Evolutionary conservation across 2,329 filamentous ascomycete species (phyloP), one percentile per base, ranked within the genome.

Genomic region (Fusarium sublunatum): DNA sequence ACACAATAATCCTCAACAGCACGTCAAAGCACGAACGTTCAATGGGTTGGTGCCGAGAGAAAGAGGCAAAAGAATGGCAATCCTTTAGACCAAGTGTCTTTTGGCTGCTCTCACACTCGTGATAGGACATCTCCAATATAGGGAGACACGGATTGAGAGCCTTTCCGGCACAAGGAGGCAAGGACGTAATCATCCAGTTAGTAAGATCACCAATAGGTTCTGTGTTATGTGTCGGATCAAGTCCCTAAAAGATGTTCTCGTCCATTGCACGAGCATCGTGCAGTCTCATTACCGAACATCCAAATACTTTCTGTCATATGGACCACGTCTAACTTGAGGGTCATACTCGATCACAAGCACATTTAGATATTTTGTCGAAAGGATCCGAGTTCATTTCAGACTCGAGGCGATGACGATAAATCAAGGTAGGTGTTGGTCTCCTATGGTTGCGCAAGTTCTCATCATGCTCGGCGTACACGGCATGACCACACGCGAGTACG

Each of bases 391-490:
- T 11, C 35, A 35, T 7, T 22, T 9, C 24, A 26, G 29, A 29
- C 3, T 32, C 15, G 15, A 47, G 9, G 25, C 32, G 38, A 22
- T 26, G 19, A 43, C 24, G 32, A 34, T 29, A 44, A 24, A 31
- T 22, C n/a, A 19, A 25, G 43, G 15, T 32, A 19, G 10, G 10
- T 29, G 10, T 12, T 32, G 24, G 31, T 47, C 38, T n/a, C 9
- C 24, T 12, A 22, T 29, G 15, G 60, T 61, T 43, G 32, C 52
- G 63, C 55, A 24, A 35, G 38, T 35, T 44, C 29, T 44, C 49
- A 7, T 28, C 34, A 41, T 42, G 39, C 45, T 67, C 52, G 52
- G 58, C 25, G 51, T 40, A 28, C 50, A 69, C 56, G 46, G 11
- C 68, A 66, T 57, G 43, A 46, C 46, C 29, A 46, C 43, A 56